Evolutionary conservation across 192 early-diverging fungal genomes (phyloP).

Genomic region (Gigaspora rosea): DNA sequence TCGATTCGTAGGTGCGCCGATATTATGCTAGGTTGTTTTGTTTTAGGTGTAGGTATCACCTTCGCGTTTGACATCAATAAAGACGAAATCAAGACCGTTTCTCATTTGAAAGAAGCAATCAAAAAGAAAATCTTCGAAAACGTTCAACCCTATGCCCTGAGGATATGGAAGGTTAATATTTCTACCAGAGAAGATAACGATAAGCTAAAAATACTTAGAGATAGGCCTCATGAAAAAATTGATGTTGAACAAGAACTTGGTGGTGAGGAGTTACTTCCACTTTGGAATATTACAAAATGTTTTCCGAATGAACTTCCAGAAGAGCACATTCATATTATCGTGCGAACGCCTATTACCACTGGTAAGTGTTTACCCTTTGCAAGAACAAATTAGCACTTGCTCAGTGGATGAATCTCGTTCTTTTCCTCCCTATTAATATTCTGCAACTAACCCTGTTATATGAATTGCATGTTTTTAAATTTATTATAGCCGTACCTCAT

Average conservation of each 20-base stretch:
- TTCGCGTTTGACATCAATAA: not conserved
- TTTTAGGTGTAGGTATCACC: not conserved
- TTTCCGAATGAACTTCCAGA: not conserved
- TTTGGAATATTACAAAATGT: not conserved
- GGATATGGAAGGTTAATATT: constrained; percentile 3
- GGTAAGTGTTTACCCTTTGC: not conserved
- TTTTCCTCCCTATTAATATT: too few species aligned
- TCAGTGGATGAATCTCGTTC: too few species aligned
- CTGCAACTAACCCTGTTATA: too few species aligned
- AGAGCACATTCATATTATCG: not conserved
- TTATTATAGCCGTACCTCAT: too few species aligned
- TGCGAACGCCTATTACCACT: not conserved
- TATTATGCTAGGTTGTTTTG: not conserved
- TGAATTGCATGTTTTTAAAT: too few species aligned
- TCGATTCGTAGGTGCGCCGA: not conserved
- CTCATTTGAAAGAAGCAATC: not conserved
- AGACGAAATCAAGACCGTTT: not conserved
- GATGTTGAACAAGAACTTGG: not conserved
- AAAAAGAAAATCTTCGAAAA: not conserved
- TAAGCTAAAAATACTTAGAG: not conserved
- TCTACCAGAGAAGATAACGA: not conserved
- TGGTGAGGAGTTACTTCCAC: not conserved
- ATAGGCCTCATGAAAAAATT: not conserved
- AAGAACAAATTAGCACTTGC: too few species aligned
- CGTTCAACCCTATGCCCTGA: not conserved